A percentile compares a stretch with the other conserved stretches of the same genome.
Evolutionary conservation across 345 rosid species (phyloP).

Genomic region (Punica granatum): DNA sequence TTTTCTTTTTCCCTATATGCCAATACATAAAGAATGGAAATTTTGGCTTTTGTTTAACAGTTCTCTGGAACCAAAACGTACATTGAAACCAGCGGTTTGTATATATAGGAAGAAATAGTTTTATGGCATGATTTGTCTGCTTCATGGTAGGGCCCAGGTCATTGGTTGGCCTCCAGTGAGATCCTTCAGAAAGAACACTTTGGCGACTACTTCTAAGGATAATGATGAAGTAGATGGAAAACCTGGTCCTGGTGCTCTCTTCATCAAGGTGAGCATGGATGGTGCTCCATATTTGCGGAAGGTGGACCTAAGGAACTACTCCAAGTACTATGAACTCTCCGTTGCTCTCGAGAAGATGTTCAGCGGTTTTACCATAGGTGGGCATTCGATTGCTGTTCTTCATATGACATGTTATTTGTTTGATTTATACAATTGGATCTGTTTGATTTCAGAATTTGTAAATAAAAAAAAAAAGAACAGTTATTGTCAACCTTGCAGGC

Average conservation of each 20-base stretch:
- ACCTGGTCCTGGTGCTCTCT: constrained; percentile 45
- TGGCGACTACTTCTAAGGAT: constrained; percentile 51
- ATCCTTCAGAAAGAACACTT: constrained; percentile 55
- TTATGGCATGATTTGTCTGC: constrained; percentile 5
- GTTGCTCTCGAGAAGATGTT: constrained; percentile 76
- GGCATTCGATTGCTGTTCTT: constrained; percentile 17
- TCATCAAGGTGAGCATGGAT: constrained; percentile 73
- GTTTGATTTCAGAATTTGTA: neutral
- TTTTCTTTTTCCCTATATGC: neutral
- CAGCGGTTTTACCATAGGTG: constrained; percentile 84
- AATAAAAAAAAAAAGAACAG: neutral
- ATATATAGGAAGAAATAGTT: neutral
- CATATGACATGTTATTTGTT: neutral
- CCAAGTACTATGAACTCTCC: constrained; percentile 54
- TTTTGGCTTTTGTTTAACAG: neutral
- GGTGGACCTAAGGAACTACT: constrained; percentile 51
- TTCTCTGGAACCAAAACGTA: neutral
- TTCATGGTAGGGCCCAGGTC: constrained; percentile 52
- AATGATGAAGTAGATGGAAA: constrained; percentile 59
- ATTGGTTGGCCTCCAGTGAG: constrained; percentile 82
- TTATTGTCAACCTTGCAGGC: neutral
- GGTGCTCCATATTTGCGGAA: constrained; percentile 74
- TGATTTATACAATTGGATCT: neutral
- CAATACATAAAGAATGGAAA: neutral
- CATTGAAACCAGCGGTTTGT: neutral